Base-by-base conservation (phyloP, 352 stramenopile species). In the Blastocystis sp. region DNA sequence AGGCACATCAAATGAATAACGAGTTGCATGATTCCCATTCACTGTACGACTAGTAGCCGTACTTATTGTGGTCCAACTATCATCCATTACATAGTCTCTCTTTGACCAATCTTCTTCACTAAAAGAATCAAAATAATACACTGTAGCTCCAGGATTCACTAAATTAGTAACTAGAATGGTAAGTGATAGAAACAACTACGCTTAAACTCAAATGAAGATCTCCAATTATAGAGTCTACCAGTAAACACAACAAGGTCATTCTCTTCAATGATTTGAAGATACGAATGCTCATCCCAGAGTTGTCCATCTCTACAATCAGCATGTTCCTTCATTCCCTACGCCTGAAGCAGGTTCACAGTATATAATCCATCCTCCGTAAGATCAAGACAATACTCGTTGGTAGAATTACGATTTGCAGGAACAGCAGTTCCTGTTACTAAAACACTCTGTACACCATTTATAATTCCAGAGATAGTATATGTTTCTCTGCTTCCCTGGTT, bases 211-310 rank as follows among this genome's bases (percentile, higher is more conserved):
- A 57, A 79, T n/a, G 40, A 13, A 33, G 35, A 53, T 57, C 11
- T 79, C 17, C n/a, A 13, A 22, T n/a, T 27, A n/a, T 53, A 27
- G 27, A 33, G 4, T 17, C 27, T 79, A 60, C 68, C 68, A 37
- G 27, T 79, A n/a, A 79, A 79, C 27, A 79, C 68, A 54, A 79
- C 40, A 19, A 79, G 15, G 68, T 42, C 40, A n/a, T 56, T 53
- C 11, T 79, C 68, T 19, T 79, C 58, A 27, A 53, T 42, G 37
- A 79, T 54, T 24, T 30, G 54, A 57, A 79, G 19, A 22, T 37
- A 56, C 4, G 68, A 79, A 9, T 24, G n/a, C 54, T n/a, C 19
- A 57, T 53, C 58, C 68, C 68, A 79, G n/a, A 22, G 17, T 27
- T 9, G 4, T 27, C 58, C 35, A 79, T 79, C 68, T 22, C 68